Evolutionary conservation across 345 rosid species (phyloP).

Genomic region (Dovyalis caffra): DNA sequence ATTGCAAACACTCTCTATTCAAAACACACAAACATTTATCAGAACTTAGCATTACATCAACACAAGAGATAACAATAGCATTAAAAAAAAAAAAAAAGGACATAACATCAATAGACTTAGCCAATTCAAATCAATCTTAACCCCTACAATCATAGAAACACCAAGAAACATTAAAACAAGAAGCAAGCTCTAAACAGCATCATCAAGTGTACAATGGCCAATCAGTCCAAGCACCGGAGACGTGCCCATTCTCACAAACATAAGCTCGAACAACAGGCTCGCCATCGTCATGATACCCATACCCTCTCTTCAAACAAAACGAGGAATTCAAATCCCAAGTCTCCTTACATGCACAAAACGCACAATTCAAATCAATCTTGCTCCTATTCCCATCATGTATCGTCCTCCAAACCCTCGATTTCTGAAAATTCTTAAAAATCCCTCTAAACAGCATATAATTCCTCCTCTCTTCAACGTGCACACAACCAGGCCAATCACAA

Average conservation of each 20-base stretch:
- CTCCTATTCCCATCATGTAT: constrained; percentile 64
- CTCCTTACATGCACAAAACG: constrained; percentile 69
- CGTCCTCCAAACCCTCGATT: constrained; percentile 82
- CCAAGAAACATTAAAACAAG: not conserved
- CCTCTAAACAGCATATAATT: constrained; percentile 92
- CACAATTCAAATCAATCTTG: constrained; percentile 66
- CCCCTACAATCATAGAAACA: not conserved
- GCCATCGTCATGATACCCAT: constrained; percentile 86
- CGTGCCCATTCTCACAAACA: constrained; percentile 96
- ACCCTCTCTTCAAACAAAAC: constrained; percentile 77
- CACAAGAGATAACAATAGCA: not conserved
- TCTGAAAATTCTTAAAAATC: constrained; percentile 81
- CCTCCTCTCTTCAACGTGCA: constrained; percentile 77
- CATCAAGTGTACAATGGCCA: constrained; percentile 64
- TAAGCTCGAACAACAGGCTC: constrained; percentile 95
- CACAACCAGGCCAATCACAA: constrained; percentile 93
- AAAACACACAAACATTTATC: not conserved
- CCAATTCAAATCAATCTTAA: not conserved
- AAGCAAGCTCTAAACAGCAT: not conserved
- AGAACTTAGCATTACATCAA: not conserved
- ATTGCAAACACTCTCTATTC: too few relatives aligned
- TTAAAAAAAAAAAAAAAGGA: not conserved
- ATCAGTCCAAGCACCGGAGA: constrained; percentile 93
- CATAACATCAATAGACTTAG: not conserved
- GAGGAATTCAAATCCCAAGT: constrained; percentile 92